Conservation (phyloP, 2,329 filamentous ascomycete genomes). For the Aspergillus sergii region DNA sequence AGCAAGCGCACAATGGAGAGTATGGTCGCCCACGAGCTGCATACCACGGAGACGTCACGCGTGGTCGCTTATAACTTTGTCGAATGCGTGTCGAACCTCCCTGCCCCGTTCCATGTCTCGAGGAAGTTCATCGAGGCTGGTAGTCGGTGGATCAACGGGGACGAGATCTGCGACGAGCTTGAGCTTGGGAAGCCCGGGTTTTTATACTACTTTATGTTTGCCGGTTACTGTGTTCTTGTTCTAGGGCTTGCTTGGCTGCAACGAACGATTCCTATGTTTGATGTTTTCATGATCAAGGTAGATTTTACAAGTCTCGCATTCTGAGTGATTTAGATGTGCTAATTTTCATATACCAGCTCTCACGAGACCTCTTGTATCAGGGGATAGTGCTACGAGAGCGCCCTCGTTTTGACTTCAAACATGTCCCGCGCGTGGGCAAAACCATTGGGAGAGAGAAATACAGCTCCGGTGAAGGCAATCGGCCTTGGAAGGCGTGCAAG, state of each 20-base stretch:
- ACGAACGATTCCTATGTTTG: constrained; percentile 25
- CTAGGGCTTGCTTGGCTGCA: constrained; percentile 30
- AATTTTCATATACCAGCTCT: constrained; percentile 4
- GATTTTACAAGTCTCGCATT: constrained; percentile 10
- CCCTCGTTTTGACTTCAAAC: constrained; percentile 38
- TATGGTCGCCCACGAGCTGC: constrained; percentile 32
- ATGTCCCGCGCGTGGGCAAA: constrained; percentile 27
- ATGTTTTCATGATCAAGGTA: constrained; percentile 27
- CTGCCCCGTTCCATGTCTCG: constrained; percentile 38
- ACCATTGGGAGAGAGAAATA: constrained; percentile 12
- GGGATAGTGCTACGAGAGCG: constrained; percentile 33
- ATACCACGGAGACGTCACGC: constrained; percentile 37
- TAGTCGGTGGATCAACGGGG: constrained; percentile 43
- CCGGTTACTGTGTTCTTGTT: constrained; percentile 34
- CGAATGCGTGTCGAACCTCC: constrained; percentile 39
- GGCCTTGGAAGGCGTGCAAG: background rate
- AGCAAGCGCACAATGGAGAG: constrained; percentile 65
- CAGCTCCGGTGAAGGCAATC: background rate
- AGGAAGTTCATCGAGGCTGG: constrained; percentile 40
- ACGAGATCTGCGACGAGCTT: constrained; percentile 41
- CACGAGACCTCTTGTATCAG: constrained; percentile 26
- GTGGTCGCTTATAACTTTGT: constrained; percentile 45
- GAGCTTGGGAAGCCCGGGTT: constrained; percentile 35
- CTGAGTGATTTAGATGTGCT: background rate
- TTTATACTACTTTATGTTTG: constrained; percentile 17